Conservation (phyloP, 768 basidiomycete genomes). For the Symmetrospora coprosmae region DNA sequence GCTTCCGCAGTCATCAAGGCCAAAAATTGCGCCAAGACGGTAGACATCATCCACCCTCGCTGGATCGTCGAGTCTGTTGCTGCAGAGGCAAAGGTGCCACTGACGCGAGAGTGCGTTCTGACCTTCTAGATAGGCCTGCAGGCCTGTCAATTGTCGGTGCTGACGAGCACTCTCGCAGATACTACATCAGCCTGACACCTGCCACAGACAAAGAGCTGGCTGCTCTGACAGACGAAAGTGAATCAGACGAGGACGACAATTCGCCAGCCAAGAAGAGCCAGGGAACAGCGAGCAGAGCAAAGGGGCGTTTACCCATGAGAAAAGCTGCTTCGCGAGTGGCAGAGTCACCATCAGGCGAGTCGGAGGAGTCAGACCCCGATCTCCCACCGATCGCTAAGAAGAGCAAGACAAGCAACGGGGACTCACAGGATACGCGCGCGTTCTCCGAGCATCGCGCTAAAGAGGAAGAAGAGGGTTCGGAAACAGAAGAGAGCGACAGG, state of each 20-base stretch:
- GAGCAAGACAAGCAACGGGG: no score
- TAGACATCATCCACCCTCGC: constrained; percentile 59
- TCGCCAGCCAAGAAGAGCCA: no score
- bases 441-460: no score
- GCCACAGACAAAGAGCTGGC: constrained; percentile 24
- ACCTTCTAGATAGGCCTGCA: neutral
- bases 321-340: no score
- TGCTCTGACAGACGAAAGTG: no score
- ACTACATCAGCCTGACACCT: neutral
- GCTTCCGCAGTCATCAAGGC: constrained; percentile 52
- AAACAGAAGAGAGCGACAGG: neutral
- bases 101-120: constrained; percentile 50
- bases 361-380: no score
- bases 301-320: no score
- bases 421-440: no score
- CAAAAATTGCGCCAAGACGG: constrained; percentile 54
- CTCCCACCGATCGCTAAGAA: no score
- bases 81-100: constrained; percentile 45
- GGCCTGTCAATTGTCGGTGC: neutral
- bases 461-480: neutral
- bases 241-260: constrained; percentile 16
- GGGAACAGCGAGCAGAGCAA: no score
- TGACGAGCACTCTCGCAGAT: neutral
- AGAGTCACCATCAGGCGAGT: no score
- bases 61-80: constrained; percentile 74